Evolutionary conservation across 768 basidiomycete species (phyloP), one percentile per base, ranked within the genome.

Genomic region (Hirschioporus abietinus): DNA sequence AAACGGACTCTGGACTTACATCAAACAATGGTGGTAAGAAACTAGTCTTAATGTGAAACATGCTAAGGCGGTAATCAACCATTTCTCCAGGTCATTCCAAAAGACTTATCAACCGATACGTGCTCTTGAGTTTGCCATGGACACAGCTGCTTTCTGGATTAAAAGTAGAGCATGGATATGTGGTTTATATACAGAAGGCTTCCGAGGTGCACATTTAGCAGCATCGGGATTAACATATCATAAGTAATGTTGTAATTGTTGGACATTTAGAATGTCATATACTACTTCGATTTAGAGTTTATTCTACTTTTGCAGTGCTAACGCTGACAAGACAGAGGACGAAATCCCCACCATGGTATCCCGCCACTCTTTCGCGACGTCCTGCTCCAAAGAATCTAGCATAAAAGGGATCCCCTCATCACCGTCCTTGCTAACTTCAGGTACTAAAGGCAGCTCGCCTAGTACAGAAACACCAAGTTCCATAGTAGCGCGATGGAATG

Each of bases 401-500:
- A 72, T 74, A 66, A 83, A 88, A 1, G 90, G 87, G 9, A 83
- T 72, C 0, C 95, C 93, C 0, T 70, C 76, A 72, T 96, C 95
- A 1, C 92, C 88, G 8, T 86, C 84, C 9, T 74, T 74, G 71
- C 93, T 94, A 18, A 96, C 88, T 0, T 82, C 85, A 1, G 87
- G 82, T 7, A 92, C 89, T 23, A 98, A 82, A 0, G 95, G 94
- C 17, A 98, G 79, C 72, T 93, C 90, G 0, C 89, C 93, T 20
- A 97, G 83, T 1, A 96, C 78, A 18, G 84, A 78, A 10, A 92
- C 80, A 0, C 79, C 77, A 1, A 95, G 83, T 1, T 81, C 79
- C 1, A 75, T 69, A 0, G 92, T 88, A 0, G 88, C 84, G 1
- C 78, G 72, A 35, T 81, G 80, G 78, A 96, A 95, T 10, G 79